Base-by-base conservation (phyloP, 169 alveolate genomes). In the Cryptosporidium bovis region DNA sequence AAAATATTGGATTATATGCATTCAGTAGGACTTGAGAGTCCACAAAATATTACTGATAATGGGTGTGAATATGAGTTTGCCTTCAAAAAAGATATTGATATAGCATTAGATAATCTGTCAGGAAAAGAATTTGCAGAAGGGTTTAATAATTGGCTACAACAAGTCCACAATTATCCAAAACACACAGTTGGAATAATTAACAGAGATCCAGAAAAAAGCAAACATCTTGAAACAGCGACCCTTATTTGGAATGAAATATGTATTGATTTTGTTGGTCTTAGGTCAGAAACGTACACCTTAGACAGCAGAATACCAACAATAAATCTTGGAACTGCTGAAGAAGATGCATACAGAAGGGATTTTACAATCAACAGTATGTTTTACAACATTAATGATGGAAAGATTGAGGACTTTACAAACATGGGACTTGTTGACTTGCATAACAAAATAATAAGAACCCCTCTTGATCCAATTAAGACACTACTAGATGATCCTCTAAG, bases 401-500 rank as follows among this genome's bases (percentile, higher is more conserved):
- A 82, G 50, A 92, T 98, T n/a, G 99, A 98, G 93, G 99, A 98
- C 89, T 97, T 93, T 67, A 97, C 99, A 0, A 91, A 95, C 27
- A 91, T 83, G 66, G 99, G 99, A 6, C 64, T 97, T 8, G 67
- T 89, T 20, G 99, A 98, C 90, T 93, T 98, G 44, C 82, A 93
- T 82, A 92, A 95, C 46, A 93, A 96, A 82, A 64, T 98, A 20
- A 96, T 97, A 13, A 92, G 99, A 82, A 97, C 99, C 7, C 99
- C 99, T 4, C 90, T 97, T 40, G 95, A 95, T 34, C 97, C 99
- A 2, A 84, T 93, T 29, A 85, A 94, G 40, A 97, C 99, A 5
- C 96, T 97, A 91, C 83, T 94, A 71, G 99, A 98, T 91, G 99
- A 98, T 92, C 99, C 99, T 5, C 91, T 98, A 46, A 93, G 99